Conservation (phyloP, 2,329 filamentous ascomycete species). For the Paraphoma chrysanthemicola region DNA sequence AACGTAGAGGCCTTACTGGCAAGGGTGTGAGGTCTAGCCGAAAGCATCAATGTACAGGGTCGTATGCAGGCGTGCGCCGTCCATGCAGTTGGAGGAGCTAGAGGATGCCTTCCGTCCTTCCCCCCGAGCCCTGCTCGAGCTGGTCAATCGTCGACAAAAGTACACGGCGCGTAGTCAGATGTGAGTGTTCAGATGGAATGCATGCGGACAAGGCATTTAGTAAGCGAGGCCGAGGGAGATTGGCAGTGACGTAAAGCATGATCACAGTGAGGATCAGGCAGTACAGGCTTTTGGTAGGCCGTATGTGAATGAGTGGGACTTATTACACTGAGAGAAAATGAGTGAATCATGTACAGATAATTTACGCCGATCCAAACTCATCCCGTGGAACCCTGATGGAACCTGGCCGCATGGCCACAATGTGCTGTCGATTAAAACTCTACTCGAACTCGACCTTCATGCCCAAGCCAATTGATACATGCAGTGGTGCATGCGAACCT, state of each 20-base stretch:
- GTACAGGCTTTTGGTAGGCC: too few species aligned
- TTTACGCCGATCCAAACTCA: slow-evolving; percentile 27
- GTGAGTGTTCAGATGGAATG: not conserved
- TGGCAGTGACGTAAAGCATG: not conserved
- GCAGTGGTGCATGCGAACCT: slow-evolving; percentile 41
- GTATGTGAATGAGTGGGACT: too few species aligned
- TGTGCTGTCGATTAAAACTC: slow-evolving; percentile 42
- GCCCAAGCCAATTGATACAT: slow-evolving; percentile 42
- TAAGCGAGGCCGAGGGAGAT: too few species aligned
- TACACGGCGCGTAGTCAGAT: not conserved
- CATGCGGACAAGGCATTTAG: too few species aligned
- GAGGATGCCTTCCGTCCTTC: not conserved
- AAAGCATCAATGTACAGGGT: slow-evolving; percentile 19
- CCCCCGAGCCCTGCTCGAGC: not conserved
- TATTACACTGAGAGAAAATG: slow-evolving; percentile 22
- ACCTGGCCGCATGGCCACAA: slow-evolving; percentile 20
- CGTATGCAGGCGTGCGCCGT: not conserved
- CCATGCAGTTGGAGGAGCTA: not conserved
- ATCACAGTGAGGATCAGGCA: not conserved
- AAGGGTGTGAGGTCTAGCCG: slow-evolving; percentile 2
- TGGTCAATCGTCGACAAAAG: not conserved
- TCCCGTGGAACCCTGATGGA: slow-evolving; percentile 24
- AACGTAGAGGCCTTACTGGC: slow-evolving; percentile 1
- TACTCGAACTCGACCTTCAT: slow-evolving; percentile 35
- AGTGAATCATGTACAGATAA: slow-evolving; percentile 36